Evolutionary conservation across 768 basidiomycete genomes (phyloP).

Genomic region (Dentipellis sp.): DNA sequence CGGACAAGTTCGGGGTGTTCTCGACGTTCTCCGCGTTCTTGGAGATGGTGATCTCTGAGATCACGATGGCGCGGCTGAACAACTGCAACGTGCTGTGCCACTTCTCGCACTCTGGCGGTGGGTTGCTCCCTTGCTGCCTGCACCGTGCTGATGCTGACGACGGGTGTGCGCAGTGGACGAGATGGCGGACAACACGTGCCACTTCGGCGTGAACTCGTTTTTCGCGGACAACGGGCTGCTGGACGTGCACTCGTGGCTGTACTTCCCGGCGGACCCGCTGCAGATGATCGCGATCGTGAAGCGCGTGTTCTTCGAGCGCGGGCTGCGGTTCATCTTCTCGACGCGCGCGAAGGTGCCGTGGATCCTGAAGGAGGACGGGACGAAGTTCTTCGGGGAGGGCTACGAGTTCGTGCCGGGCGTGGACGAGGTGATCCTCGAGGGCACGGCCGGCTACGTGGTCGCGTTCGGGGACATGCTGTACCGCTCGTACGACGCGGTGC

Average conservation of each 20-base stretch:
- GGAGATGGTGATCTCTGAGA: conserved; percentile 84
- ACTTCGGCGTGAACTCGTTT: conserved; percentile 76
- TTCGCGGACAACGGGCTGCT: conserved; percentile 84
- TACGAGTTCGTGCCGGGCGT: conserved; percentile 81
- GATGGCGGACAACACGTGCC: conserved; percentile 53
- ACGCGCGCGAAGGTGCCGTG: conserved; percentile 86
- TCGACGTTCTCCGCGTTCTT: conserved; percentile 89
- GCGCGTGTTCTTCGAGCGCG: conserved; percentile 75
- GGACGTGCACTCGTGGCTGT: conserved; percentile 70
- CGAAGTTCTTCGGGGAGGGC: conserved; percentile 53
- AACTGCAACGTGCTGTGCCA: conserved; percentile 82
- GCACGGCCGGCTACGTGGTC: conserved; percentile 74
- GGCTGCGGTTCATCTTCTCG: conserved; percentile 80
- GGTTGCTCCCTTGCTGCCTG: conserved; percentile 11
- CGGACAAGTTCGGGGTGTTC: conserved; percentile 79
- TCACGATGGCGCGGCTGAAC: conserved; percentile 91
- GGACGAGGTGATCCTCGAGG: conserved; percentile 74
- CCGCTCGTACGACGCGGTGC: conserved; percentile 74
- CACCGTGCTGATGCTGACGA: neutral
- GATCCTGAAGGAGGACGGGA: conserved; percentile 71
- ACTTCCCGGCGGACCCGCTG: conserved; percentile 79
- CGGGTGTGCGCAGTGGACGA: conserved; percentile 13
- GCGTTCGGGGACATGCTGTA: conserved; percentile 85
- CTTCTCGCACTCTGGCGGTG: conserved; percentile 84
- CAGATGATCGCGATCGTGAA: conserved; percentile 76